A percentile compares a stretch with the other conserved stretches of the same genome.
phyloP scores from a whole-genome alignment of 2,329 filamentous ascomycete species.

The Ophiostoma australiae region DNA sequence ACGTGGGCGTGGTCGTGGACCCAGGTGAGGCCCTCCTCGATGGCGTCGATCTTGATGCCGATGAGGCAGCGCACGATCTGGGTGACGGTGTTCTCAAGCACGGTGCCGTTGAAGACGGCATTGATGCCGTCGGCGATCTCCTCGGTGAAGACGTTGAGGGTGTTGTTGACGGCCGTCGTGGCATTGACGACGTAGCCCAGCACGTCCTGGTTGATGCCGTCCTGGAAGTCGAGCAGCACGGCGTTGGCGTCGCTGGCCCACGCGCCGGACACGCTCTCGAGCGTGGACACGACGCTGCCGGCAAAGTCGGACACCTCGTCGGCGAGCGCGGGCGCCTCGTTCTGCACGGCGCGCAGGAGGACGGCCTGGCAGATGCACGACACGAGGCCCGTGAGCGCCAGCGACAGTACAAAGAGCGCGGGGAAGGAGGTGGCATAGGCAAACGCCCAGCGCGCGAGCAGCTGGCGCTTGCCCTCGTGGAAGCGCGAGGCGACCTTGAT shows the following conservation, averaged over 20 bases:
- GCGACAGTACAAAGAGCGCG: slow-evolving; percentile 78
- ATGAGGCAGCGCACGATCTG: slow-evolving; percentile 84
- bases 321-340: slow-evolving; percentile 70
- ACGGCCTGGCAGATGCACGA: slow-evolving; percentile 78
- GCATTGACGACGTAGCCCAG: slow-evolving; percentile 83
- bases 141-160: slow-evolving; percentile 74
- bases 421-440: slow-evolving; percentile 82
- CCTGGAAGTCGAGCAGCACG: slow-evolving; percentile 51
- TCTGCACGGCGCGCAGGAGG: slow-evolving; percentile 66
- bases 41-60: slow-evolving; percentile 73
- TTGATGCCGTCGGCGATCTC: slow-evolving; percentile 71
- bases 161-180: slow-evolving; percentile 76
- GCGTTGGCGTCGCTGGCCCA: slow-evolving; percentile 76
- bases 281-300: slow-evolving; percentile 65
- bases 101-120: slow-evolving; percentile 72
- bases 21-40: slow-evolving; percentile 91
- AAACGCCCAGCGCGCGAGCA: slow-evolving; percentile 74
- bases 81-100: slow-evolving; percentile 71
- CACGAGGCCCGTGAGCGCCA: slow-evolving; percentile 76
- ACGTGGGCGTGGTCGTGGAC: slow-evolving; percentile 82
- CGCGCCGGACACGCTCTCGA: slow-evolving; percentile 66
- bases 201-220: slow-evolving; percentile 75
- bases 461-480: slow-evolving; percentile 56
- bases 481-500: slow-evolving; percentile 63
- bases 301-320: slow-evolving; percentile 73